A percentile compares a stretch with the other conserved stretches of the same genome.
Conservation (phyloP, 257 asterid species). For the Scutellaria barbata region DNA sequence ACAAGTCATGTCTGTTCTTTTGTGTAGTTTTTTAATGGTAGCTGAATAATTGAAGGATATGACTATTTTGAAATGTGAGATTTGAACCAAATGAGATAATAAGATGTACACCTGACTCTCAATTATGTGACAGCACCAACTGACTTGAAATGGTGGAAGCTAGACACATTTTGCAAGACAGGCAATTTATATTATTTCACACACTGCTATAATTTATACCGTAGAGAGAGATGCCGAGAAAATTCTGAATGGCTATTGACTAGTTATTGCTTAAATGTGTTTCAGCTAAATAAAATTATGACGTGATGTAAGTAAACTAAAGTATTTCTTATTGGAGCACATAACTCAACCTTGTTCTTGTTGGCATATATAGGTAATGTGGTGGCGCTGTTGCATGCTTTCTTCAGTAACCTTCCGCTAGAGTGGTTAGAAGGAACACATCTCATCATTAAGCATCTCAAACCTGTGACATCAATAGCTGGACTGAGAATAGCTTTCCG, state of each 20-base stretch:
- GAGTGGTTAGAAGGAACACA: slow-evolving; percentile 98
- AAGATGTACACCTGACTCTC: background rate
- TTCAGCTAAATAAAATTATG: background rate
- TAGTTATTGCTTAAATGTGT: background rate
- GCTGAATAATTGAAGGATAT: background rate
- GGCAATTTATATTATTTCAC: too few relatives aligned
- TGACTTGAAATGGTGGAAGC: slow-evolving; percentile 12
- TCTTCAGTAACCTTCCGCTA: slow-evolving; percentile 89
- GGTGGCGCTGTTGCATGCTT: slow-evolving; percentile 89
- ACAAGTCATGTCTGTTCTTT: background rate
- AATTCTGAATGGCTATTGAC: too few relatives aligned
- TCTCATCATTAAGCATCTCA: slow-evolving; percentile 81
- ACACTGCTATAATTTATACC: background rate
- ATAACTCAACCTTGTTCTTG: slow-evolving; percentile 19
- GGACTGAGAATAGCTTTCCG: slow-evolving; percentile 94
- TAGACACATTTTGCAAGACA: too few relatives aligned
- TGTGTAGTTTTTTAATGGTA: background rate
- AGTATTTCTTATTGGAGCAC: background rate
- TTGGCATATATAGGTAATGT: slow-evolving; percentile 65
- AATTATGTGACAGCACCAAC: slow-evolving; percentile 4
- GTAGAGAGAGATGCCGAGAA: background rate
- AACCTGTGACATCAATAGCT: slow-evolving; percentile 92
- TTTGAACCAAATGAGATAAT: background rate
- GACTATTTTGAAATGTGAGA: background rate
- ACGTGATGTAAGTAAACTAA: background rate